A percentile compares a stretch with the other conserved stretches of the same genome.
Evolutionary conservation across 768 basidiomycete genomes (phyloP).

Genomic region (Pisolithus sp.): DNA sequence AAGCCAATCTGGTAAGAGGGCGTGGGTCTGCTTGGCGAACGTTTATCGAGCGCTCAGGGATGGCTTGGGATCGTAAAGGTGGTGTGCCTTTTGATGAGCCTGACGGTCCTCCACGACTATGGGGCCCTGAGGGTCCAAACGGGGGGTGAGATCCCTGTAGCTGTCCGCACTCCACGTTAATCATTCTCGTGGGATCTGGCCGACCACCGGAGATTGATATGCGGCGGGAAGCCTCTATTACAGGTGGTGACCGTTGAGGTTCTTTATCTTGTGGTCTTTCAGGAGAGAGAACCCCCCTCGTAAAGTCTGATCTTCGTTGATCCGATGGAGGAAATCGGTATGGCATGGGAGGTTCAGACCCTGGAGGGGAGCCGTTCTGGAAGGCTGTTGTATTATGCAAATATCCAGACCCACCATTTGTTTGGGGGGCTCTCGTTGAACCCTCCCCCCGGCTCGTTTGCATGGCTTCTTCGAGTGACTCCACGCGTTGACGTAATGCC

Average conservation of each 20-base stretch:
- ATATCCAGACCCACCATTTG: conserved; percentile 9
- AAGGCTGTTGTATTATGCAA: conserved; percentile 21
- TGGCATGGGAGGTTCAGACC: conserved; percentile 28
- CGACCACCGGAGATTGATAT: conserved; percentile 45
- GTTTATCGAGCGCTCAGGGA: conserved; percentile 15
- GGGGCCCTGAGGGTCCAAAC: conserved; percentile 12
- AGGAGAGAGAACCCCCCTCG: conserved; percentile 36
- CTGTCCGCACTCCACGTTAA: conserved; percentile 1
- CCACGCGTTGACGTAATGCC: conserved; percentile 54
- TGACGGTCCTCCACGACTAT: conserved; percentile 14
- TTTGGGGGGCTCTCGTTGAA: conserved; percentile 10
- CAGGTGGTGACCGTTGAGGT: conserved; percentile 34
- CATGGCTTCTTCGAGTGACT: conserved; percentile 56
- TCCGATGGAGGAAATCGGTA: conserved; percentile 46
- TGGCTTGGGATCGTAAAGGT: conserved; percentile 10
- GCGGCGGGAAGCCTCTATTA: conserved; percentile 43
- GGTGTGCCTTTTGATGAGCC: conserved; percentile 16
- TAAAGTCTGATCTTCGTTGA: conserved; percentile 28
- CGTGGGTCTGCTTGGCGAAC: conserved; percentile 19
- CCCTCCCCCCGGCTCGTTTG: conserved; percentile 21
- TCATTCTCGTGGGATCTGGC: conserved; percentile 36
- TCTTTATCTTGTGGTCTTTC: conserved; percentile 35
- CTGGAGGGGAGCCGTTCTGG: conserved; percentile 33
- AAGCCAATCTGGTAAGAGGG: conserved; percentile 13
- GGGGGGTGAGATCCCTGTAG: conserved; percentile 9